Conservation (phyloP, 176 grass and related monocot species). For the Chloris gayana region DNA sequence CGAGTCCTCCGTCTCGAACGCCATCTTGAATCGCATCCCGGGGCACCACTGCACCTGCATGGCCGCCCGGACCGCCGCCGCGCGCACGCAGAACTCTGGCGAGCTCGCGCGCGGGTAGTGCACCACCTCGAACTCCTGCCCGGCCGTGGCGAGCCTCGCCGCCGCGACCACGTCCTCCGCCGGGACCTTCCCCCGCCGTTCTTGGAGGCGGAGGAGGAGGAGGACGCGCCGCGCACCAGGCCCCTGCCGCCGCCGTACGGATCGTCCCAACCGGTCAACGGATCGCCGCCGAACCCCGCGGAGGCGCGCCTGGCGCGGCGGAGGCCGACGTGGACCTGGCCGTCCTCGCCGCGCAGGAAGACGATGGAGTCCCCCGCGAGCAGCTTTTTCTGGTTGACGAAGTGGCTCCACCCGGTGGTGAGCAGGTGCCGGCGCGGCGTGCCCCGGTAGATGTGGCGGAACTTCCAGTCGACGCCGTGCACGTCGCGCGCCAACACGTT, state of each 20-base stretch:
- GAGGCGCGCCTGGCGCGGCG: slow-evolving; percentile 64
- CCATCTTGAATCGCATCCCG: slow-evolving; percentile 92
- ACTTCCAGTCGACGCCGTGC: slow-evolving; percentile 80
- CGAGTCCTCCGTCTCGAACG: slow-evolving; percentile 92
- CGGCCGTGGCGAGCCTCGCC: slow-evolving; percentile 57
- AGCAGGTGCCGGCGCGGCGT: slow-evolving; percentile 87
- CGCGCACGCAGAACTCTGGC: slow-evolving; percentile 71
- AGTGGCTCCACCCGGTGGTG: slow-evolving; percentile 90
- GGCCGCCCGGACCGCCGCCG: slow-evolving; percentile 48
- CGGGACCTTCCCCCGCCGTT: slow-evolving; percentile 22
- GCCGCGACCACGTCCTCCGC: slow-evolving; percentile 64
- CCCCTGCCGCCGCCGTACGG: slow-evolving; percentile 13
- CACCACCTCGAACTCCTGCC: slow-evolving; percentile 72
- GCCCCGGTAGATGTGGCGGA: slow-evolving; percentile 96
- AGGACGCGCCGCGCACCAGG: slow-evolving; percentile 26
- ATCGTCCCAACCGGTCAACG: slow-evolving; percentile 55
- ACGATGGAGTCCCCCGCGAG: slow-evolving; percentile 82
- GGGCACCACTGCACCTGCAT: slow-evolving; percentile 68
- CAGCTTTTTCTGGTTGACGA: slow-evolving; percentile 86
- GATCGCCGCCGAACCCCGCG: slow-evolving; percentile 21
- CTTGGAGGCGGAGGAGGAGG: neutral
- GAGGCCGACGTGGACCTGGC: slow-evolving; percentile 73
- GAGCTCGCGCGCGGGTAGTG: slow-evolving; percentile 80
- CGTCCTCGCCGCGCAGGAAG: slow-evolving; percentile 67
- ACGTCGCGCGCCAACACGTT: slow-evolving; percentile 66